Evolutionary conservation across 345 rosid species (phyloP).

Genomic region (Salix brachista): DNA sequence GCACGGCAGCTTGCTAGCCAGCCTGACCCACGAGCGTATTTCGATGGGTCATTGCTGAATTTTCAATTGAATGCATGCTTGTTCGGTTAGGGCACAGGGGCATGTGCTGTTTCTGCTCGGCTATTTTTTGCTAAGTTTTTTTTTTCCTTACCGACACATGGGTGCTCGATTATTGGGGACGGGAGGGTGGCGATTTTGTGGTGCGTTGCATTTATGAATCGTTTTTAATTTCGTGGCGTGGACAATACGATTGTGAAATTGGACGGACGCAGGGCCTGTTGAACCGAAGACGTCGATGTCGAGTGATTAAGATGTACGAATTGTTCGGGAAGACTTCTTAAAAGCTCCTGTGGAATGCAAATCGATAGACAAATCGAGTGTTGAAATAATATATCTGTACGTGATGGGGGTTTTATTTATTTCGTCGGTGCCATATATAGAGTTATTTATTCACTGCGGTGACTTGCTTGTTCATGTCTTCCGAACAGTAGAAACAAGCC

Average conservation of each 20-base stretch:
- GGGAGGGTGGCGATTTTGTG: not conserved
- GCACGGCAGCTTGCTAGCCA: not conserved
- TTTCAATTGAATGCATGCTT: slow-evolving; percentile 21
- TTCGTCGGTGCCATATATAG: not conserved
- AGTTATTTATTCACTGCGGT: too few species aligned
- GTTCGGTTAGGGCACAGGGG: slow-evolving; percentile 22
- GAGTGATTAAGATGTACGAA: not conserved
- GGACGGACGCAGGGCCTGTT: not conserved
- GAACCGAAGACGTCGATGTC: not conserved
- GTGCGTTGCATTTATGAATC: not conserved
- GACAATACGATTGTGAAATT: not conserved
- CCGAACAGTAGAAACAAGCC: too few species aligned
- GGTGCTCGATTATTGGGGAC: not conserved
- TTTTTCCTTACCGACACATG: slow-evolving; percentile 28
- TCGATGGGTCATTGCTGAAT: not conserved
- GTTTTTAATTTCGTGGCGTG: not conserved
- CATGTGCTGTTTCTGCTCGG: slow-evolving; percentile 27
- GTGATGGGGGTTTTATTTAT: too few species aligned
- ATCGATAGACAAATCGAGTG: not conserved
- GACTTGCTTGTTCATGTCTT: too few species aligned
- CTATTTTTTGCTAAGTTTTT: not conserved
- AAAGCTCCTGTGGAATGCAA: not conserved
- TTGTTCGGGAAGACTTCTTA: not conserved
- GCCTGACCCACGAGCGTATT: not conserved
- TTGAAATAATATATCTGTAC: not conserved